Percentiles rank a stretch among this genome's conserved stretches.
Evolutionary conservation across 2,329 filamentous ascomycete genomes (phyloP).

Genomic region (Venturia pyrina): DNA sequence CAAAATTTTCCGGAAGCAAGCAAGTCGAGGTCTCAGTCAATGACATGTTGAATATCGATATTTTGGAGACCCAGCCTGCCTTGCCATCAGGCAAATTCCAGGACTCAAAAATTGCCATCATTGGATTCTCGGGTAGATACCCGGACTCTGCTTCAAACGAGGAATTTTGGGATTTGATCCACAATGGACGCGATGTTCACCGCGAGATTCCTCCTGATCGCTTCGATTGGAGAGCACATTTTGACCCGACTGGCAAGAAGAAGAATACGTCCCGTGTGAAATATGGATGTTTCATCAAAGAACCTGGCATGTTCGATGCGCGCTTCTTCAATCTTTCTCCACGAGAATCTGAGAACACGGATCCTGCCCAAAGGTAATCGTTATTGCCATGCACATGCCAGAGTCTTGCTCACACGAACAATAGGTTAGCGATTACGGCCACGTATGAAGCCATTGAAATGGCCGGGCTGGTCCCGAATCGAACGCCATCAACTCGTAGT

Average conservation of each 20-base stretch:
- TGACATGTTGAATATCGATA: not conserved
- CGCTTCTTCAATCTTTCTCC: slow-evolving; percentile 24
- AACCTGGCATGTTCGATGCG: slow-evolving; percentile 21
- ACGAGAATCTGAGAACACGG: slow-evolving; percentile 19
- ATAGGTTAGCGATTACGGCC: slow-evolving; percentile 18
- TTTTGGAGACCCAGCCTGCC: not conserved
- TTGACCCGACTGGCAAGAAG: slow-evolving; percentile 2
- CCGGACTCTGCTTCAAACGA: slow-evolving; percentile 11
- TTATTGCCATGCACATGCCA: not conserved
- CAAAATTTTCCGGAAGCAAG: not conserved
- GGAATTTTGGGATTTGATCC: slow-evolving; percentile 12
- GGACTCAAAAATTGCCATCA: slow-evolving; percentile 12
- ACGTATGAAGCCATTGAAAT: slow-evolving; percentile 22
- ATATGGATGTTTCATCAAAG: slow-evolving; percentile 21
- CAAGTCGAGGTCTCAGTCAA: not conserved
- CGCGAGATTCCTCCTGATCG: slow-evolving; percentile 9
- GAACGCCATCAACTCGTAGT: slow-evolving; percentile 20
- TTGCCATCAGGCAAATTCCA: not conserved
- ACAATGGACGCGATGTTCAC: slow-evolving; percentile 11
- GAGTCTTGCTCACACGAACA: not conserved
- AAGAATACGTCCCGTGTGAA: slow-evolving; percentile 15
- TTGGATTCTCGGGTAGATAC: slow-evolving; percentile 13
- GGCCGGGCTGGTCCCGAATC: slow-evolving; percentile 20
- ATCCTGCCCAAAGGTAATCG: slow-evolving; percentile 16
- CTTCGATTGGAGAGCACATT: slow-evolving; percentile 8